phyloP scores from a whole-genome alignment of 148 eudicot species.

The Chenopodium quinoa region DNA sequence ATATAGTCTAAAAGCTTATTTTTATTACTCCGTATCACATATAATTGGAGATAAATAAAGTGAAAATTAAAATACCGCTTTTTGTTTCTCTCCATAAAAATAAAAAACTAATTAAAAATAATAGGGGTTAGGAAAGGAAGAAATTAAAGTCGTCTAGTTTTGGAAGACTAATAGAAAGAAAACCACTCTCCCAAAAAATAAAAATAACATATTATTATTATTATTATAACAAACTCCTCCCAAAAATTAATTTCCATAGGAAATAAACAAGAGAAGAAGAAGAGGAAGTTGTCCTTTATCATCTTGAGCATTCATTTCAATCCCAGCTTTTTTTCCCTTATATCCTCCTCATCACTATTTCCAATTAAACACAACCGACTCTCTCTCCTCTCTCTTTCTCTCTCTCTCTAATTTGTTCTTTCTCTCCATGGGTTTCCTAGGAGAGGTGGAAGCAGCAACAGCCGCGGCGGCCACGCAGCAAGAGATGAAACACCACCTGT shows the following conservation, averaged over 20 bases:
- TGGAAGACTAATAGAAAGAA: constrained; percentile 9
- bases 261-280: neutral
- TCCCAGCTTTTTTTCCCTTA: constrained; percentile 7
- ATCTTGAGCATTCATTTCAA: constrained; percentile 17
- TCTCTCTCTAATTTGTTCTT: neutral
- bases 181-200: neutral
- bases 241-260: neutral
- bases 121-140: neutral
- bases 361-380: constrained; percentile 30
- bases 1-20: no score
- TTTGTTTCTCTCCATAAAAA: no score
- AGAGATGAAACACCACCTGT: constrained; percentile 17
- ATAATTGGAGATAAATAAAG: no score
- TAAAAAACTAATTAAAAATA: neutral
- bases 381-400: neutral
- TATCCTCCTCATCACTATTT: constrained; percentile 26
- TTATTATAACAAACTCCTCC: neutral
- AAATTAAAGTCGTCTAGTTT: constrained; percentile 4
- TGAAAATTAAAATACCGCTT: neutral
- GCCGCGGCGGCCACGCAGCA: neutral
- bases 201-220: neutral
- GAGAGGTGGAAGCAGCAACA: neutral
- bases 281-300: constrained; percentile 6
- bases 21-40: no score
- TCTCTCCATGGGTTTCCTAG: constrained; percentile 14